phyloP scores from a whole-genome alignment of 1,284 basidiomycete species.

The Agroathelia rolfsii region DNA sequence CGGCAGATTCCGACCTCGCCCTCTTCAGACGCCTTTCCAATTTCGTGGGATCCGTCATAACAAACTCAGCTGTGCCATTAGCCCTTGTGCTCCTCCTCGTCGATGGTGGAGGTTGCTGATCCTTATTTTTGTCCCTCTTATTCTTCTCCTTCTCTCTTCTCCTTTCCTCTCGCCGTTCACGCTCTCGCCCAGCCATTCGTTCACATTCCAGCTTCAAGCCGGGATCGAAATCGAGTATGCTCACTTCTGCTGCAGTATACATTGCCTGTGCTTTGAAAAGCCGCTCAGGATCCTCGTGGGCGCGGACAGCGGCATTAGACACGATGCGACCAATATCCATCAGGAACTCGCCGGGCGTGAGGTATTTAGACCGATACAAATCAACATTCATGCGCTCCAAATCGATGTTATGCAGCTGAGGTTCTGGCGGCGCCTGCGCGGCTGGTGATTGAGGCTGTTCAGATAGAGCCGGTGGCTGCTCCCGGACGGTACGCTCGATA shows the following conservation, averaged over 20 bases:
- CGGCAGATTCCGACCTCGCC: slow-evolving; percentile 50
- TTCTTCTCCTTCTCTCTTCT: slow-evolving; percentile 43
- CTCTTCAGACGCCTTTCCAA: slow-evolving; percentile 67
- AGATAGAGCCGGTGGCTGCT: slow-evolving; percentile 14
- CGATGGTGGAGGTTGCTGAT: slow-evolving; percentile 26
- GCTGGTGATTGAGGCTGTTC: slow-evolving; percentile 9
- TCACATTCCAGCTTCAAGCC: slow-evolving; percentile 80
- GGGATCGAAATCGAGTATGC: slow-evolving; percentile 84
- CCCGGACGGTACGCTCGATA: slow-evolving; percentile 21
- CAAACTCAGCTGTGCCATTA: slow-evolving; percentile 60
- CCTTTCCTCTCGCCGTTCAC: slow-evolving; percentile 54
- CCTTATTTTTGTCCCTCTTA: slow-evolving; percentile 32
- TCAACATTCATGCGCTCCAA: slow-evolving; percentile 86
- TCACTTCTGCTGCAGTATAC: slow-evolving; percentile 79
- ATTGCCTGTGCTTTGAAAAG: slow-evolving; percentile 82
- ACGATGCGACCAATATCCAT: slow-evolving; percentile 86
- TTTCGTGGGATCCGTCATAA: slow-evolving; percentile 60
- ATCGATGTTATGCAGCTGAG: slow-evolving; percentile 67
- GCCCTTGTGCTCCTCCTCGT: slow-evolving; percentile 60
- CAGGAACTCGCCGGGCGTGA: slow-evolving; percentile 82
- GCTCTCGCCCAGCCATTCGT: slow-evolving; percentile 77
- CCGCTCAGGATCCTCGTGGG: slow-evolving; percentile 65
- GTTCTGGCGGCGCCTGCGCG: too few relatives aligned
- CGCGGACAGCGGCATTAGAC: slow-evolving; percentile 68
- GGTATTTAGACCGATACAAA: slow-evolving; percentile 81